Base-by-base conservation (phyloP, 83 land plant species). In the Isoetes engelmannii region DNA sequence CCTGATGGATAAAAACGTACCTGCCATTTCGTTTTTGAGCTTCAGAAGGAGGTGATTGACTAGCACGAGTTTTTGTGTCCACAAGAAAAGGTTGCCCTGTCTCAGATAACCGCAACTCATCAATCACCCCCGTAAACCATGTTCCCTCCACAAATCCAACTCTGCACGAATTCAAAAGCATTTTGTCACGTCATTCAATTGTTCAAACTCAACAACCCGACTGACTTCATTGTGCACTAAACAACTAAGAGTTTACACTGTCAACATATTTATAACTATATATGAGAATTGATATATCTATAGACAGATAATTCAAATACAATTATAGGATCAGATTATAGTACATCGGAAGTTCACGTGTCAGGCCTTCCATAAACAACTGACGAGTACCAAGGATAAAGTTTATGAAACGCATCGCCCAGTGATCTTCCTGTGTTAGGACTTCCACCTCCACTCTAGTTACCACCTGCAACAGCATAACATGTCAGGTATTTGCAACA, bases 281-380 rank as follows among this genome's bases (percentile, higher is more conserved):
- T 28, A 28, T 28, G 37, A 28, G 37, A 2, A 28, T 28, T 28
- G 37, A 0, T 28, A 28, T 28, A 28, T 28, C 37, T 28, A 28
- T 28, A 28, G 37, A 28, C 2, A 28, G 37, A 28, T 28, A 28
- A 28, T 28, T 28, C 37, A 28, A 28, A 28, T 2, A 28, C 37
- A 28, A 28, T 28, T 28, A 28, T 28, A 28, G 37, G 37, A 17
- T 51, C 55, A 12, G 17, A 12, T 51, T 51, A 51, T 15, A 51
- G 55, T 79, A 91, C 97, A 91, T 61, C 28, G 90, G 92, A 15
- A 91, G 83, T 80, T 91, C 97, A 19, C 97, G 85, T 37, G 97
- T 91, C 44, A 91, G 71, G 62, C 97, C 97, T 54, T 91, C 92
- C 78, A 69, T 71, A 56, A 82, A 37, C 51, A 91, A 59, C 74